phyloP scores from a whole-genome alignment of 208 protist species.

The Leptomonas pyrrhocoris region DNA sequence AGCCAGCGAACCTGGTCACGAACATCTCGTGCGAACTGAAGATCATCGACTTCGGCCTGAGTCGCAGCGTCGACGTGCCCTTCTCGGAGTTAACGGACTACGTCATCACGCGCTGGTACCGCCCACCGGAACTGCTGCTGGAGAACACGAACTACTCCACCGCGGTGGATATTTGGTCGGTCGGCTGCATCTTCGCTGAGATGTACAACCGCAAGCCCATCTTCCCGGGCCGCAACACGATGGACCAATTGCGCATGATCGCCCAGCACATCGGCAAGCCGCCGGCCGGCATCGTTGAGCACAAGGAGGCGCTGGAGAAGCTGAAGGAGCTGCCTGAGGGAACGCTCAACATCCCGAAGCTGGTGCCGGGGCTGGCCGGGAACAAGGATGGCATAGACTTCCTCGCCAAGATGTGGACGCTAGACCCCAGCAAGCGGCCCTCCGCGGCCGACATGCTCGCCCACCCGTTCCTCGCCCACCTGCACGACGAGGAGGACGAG shows the following conservation, averaged over 20 bases:
- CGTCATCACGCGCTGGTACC: conserved; percentile 96
- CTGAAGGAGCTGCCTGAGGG: conserved; percentile 77
- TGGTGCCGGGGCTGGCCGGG: conserved; percentile 66
- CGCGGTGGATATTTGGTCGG: conserved; percentile 93
- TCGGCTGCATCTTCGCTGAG: conserved; percentile 96
- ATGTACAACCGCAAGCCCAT: conserved; percentile 93
- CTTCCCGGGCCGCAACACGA: conserved; percentile 89
- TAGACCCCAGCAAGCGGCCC: conserved; percentile 79
- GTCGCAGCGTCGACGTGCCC: conserved; percentile 81
- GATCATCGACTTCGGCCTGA: conserved; percentile 93
- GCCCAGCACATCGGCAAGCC: conserved; percentile 94
- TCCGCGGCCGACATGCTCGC: conserved; percentile 78
- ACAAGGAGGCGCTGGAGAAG: conserved; percentile 80
- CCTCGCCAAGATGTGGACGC: conserved; percentile 74
- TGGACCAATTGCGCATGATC: conserved; percentile 94
- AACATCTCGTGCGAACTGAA: conserved; percentile 89
- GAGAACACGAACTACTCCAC: conserved; percentile 88
- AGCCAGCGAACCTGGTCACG: conserved; percentile 90
- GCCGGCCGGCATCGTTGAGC: conserved; percentile 85
- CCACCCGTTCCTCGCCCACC: conserved; percentile 80
- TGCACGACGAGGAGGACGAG: conserved; percentile 87
- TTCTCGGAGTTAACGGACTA: conserved; percentile 87
- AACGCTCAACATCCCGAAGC: conserved; percentile 61
- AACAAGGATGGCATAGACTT: conserved; percentile 82
- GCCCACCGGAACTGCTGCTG: conserved; percentile 93